Percentiles rank a stretch among this genome's conserved stretches.
These are phyloP conservation scores for Rutstroemia sp. DNA, from an alignment of 2,329 filamentous ascomycete genomes.

Conservation along the genomic window DNA sequence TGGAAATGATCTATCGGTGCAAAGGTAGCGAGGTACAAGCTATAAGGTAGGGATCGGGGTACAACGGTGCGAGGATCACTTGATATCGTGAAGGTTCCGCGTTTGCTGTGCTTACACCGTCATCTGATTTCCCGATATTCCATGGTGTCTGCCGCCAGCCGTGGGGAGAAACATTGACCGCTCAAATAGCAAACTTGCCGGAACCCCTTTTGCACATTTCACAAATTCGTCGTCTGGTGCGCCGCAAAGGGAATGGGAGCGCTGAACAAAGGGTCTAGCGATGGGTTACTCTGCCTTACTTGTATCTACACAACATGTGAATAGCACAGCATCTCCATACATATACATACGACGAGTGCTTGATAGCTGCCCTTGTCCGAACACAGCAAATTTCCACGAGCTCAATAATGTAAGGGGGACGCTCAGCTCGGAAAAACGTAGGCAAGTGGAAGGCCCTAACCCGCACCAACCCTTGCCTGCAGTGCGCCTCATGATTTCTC, in stretches of 20 bases:
- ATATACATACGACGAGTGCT: too few species aligned
- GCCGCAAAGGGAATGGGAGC: too few species aligned
- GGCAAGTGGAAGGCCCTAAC: too few species aligned
- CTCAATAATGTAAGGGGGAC: too few species aligned
- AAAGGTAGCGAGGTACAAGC: neutral
- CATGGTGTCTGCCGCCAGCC: neutral
- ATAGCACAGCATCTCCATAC: too few species aligned
- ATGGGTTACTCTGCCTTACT: too few species aligned
- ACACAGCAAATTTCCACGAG: too few species aligned
- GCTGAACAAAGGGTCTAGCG: neutral
- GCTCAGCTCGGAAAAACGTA: too few species aligned
- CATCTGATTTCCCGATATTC: neutral
- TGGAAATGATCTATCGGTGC: neutral
- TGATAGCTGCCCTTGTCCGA: too few species aligned
- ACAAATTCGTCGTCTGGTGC: neutral
- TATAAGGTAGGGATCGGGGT: neutral
- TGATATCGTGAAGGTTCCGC: constrained; percentile 7
- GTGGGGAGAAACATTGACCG: constrained; percentile 3
- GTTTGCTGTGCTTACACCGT: neutral
- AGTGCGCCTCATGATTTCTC: too few species aligned
- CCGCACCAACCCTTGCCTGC: too few species aligned
- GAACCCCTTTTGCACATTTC: neutral
- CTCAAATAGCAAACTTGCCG: neutral
- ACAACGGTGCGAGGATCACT: neutral
- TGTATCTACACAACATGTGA: neutral